Base-by-base conservation (phyloP, 1,139 yeast genomes). In the Eremothecium coryli region DNA sequence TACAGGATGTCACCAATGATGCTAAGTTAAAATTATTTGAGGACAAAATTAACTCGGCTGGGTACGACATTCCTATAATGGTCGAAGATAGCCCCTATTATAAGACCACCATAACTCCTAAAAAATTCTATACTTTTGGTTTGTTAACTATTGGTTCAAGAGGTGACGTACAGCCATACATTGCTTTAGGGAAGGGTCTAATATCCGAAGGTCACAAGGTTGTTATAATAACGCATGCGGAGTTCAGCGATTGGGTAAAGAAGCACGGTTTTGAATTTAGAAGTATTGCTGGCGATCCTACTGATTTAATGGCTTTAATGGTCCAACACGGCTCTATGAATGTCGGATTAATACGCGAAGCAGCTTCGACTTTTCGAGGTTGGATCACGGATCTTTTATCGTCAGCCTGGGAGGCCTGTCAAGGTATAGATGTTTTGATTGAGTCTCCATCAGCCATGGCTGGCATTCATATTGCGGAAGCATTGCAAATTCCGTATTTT, bases 361-460 rank as follows among this genome's bases (percentile, higher is more conserved):
- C 97, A 0, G 73, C 82, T 24, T 47, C 74, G 1, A 80, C 74
- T 45, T 88, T 88, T 58, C 65, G 79, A 40, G 71, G 73, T 2
- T 86, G 96, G 96, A 81, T 88, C 33, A 68, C 65, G 34, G 86
- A 82, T 31, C 63, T 88, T 18, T 64, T 88, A 30, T 48, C 52
- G 1, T 65, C 88, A 0, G 70, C 93, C 20, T 88, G 95, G 95
- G 66, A 66, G 25, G 95, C 93, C 0, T 86, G 95, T 54, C 84
- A 79, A 56, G 82, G 71, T 1, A 69, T 88, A 2, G 97, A 88
- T 50, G 71, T 90, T 15, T 62, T 88, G 41, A 84, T 88, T 40
- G 97, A 88, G 54, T 81, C 94, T 25, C 97, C 97, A 0, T 82
- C 94, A 5, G 93, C 96, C 0, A 86, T 88, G 93, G 90, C 81